Percentiles rank a stretch among this genome's conserved stretches.
Conservation (phyloP, 164 flowering plant species). For the Pachysandra terminalis region DNA sequence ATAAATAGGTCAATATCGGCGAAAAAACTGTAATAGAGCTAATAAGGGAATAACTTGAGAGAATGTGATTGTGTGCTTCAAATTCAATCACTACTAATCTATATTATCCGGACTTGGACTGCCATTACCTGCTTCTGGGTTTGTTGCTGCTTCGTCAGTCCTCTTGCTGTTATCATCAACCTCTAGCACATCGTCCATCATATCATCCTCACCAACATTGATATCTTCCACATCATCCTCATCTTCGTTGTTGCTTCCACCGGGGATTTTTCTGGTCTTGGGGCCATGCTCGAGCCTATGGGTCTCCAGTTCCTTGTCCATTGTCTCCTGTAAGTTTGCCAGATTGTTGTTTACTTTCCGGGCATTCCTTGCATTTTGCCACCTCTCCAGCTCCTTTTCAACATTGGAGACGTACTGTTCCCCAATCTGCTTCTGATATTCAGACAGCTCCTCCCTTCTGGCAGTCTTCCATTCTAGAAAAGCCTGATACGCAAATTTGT, state of each 20-base stretch:
- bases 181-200: conserved; percentile 89
- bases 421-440: conserved; percentile 75
- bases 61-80: neutral
- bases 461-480: conserved; percentile 80
- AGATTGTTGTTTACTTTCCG: conserved; percentile 56
- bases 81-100: conserved; percentile 9
- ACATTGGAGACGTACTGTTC: conserved; percentile 73
- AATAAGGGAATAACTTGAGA: neutral
- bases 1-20: neutral
- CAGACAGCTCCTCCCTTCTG: conserved; percentile 79
- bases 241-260: conserved; percentile 61
- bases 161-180: conserved; percentile 58
- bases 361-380: conserved; percentile 72
- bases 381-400: conserved; percentile 81
- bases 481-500: conserved; percentile 31
- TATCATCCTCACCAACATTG: conserved; percentile 85
- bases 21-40: neutral
- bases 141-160: conserved; percentile 47
- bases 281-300: conserved; percentile 97
- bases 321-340: conserved; percentile 81
- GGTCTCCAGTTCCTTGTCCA: conserved; percentile 96
- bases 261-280: conserved; percentile 76
- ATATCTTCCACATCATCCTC: conserved; percentile 98
- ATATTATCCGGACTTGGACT: conserved; percentile 31
- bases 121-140: conserved; percentile 34